Evolutionary conservation across 176 grass and related monocot genomes (phyloP).

Genomic region (Paspalum vaginatum): DNA sequence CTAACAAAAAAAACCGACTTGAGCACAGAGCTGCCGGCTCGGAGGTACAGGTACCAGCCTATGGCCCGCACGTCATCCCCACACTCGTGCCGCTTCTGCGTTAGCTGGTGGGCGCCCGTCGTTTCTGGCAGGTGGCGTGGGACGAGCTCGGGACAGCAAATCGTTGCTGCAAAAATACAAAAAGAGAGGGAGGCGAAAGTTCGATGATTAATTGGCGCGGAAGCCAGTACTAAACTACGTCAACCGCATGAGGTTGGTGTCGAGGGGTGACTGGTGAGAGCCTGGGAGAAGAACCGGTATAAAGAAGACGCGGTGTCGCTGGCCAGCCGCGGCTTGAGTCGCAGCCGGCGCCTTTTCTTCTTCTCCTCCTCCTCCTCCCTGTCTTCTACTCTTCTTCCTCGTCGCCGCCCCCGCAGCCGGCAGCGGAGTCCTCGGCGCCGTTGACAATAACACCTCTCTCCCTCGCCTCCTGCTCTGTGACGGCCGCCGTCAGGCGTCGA

Average conservation of each 20-base stretch:
- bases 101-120: background rate
- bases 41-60: background rate
- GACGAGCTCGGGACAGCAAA: constrained; percentile 32
- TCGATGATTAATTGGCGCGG: constrained; percentile 28
- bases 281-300: constrained; percentile 19
- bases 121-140: constrained; percentile 22
- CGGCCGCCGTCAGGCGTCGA: constrained; percentile 7
- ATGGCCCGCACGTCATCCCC: constrained; percentile 21
- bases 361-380: background rate
- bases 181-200: background rate
- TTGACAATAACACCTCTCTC: constrained; percentile 1
- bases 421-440: background rate
- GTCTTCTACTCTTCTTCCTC: background rate
- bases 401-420: too few species aligned
- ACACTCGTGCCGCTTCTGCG: background rate
- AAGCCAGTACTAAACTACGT: constrained; percentile 26
- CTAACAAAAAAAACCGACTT: background rate
- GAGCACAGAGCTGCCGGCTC: background rate
- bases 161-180: constrained; percentile 38
- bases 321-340: constrained; percentile 28
- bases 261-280: background rate
- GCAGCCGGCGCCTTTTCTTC: constrained; percentile 28
- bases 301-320: constrained; percentile 31
- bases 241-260: background rate
- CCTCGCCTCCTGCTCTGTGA: background rate